Conservation (phyloP, 164 flowering plant species). For the Paratinospora sagittata region DNA sequence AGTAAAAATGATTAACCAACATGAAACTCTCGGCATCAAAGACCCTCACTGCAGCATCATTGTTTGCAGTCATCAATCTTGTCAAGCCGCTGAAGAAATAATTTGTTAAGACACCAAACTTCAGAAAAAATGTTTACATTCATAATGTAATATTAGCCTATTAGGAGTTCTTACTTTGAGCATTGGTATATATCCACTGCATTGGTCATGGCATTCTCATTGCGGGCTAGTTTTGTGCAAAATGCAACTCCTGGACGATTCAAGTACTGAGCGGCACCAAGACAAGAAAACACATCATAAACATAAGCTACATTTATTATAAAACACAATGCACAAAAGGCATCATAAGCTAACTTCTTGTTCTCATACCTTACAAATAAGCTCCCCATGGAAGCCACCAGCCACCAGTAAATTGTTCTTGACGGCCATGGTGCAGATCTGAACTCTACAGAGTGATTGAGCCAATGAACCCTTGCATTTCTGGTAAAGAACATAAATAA, state of each 20-base stretch:
- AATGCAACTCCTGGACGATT: slow-evolving; percentile 66
- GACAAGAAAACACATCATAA: background rate
- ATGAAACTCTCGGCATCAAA: slow-evolving; percentile 57
- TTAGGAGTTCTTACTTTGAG: slow-evolving; percentile 35
- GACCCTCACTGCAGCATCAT: slow-evolving; percentile 66
- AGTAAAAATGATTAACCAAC: slow-evolving; percentile 42
- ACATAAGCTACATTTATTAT: background rate
- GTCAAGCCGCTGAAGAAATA: slow-evolving; percentile 50
- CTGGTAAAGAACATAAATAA: slow-evolving; percentile 24
- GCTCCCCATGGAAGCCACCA: slow-evolving; percentile 97
- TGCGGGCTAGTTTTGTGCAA: slow-evolving; percentile 59
- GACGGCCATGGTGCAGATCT: slow-evolving; percentile 81
- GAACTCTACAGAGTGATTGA: slow-evolving; percentile 68
- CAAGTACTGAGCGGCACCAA: slow-evolving; percentile 35
- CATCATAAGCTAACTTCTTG: background rate
- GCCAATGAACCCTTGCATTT: slow-evolving; percentile 40
- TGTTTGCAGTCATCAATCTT: slow-evolving; percentile 70
- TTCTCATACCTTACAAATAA: slow-evolving; percentile 73
- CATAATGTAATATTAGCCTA: background rate
- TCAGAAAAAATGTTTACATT: background rate
- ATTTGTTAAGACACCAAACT: background rate
- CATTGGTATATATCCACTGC: slow-evolving; percentile 54
- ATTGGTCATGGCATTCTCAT: slow-evolving; percentile 84
- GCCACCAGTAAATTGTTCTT: slow-evolving; percentile 73
- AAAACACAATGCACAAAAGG: background rate